These are phyloP conservation scores for Sutorius eximius DNA, from an alignment of 1,284 basidiomycete species.

Conservation along the genomic window DNA sequence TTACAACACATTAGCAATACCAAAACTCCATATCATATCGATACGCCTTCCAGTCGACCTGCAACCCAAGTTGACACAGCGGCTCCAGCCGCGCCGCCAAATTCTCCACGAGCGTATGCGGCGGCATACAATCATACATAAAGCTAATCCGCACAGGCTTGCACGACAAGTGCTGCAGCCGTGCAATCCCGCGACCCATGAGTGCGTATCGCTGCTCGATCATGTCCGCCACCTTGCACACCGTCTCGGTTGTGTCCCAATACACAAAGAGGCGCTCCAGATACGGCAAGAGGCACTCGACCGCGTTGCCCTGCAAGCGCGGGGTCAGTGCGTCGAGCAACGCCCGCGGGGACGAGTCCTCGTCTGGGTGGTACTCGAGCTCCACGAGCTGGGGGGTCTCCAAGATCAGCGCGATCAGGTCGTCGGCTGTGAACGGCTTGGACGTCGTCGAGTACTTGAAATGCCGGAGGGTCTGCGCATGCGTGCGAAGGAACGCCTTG, in stretches of 20 bases:
- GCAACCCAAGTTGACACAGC: constrained; percentile 20
- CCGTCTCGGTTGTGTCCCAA: constrained; percentile 30
- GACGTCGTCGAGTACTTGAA: constrained; percentile 23
- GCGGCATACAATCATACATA: constrained; percentile 21
- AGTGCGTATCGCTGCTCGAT: constrained; percentile 24
- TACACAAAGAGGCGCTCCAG: constrained; percentile 23
- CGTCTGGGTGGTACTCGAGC: constrained; percentile 29
- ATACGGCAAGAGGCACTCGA: constrained; percentile 22
- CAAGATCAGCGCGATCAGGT: constrained; percentile 19
- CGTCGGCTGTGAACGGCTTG: constrained; percentile 20
- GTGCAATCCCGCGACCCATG: constrained; percentile 17
- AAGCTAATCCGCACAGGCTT: constrained; percentile 19
- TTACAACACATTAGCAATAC: constrained; percentile 9
- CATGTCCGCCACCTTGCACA: constrained; percentile 29
- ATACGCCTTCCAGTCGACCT: constrained; percentile 28
- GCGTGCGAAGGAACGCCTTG: constrained; percentile 18
- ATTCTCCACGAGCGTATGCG: constrained; percentile 14
- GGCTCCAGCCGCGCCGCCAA: constrained; percentile 23
- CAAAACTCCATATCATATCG: constrained; percentile 25
- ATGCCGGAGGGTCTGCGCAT: constrained; percentile 15
- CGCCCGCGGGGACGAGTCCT: constrained; percentile 20
- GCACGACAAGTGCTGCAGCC: constrained; percentile 22
- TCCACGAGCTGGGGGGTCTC: constrained; percentile 25
- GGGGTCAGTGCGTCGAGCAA: constrained; percentile 27
- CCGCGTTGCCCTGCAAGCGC: constrained; percentile 2